Evolutionary conservation across 495 filamentous ascomycete genomes (phyloP).

Genomic region (Neurospora cerealis): DNA sequence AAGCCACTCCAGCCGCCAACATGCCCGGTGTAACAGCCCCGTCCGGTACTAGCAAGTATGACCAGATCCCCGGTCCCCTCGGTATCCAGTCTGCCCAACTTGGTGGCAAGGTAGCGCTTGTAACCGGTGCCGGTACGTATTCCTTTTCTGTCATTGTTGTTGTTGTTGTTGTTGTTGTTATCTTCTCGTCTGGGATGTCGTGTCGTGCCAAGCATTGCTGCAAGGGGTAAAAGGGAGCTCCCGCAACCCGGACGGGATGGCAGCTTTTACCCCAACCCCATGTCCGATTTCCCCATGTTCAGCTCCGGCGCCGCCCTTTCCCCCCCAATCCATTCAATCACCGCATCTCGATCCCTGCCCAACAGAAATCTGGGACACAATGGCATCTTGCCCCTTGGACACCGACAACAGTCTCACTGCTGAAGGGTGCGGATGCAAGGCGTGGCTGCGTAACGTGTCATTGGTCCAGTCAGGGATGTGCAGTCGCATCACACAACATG

Average conservation of each 20-base stretch:
- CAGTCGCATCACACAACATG: background rate
- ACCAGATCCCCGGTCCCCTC: conserved; percentile 38
- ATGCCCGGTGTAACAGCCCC: conserved; percentile 29
- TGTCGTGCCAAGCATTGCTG: background rate
- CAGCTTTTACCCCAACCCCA: conserved; percentile 24
- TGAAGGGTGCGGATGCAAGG: background rate
- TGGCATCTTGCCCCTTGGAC: background rate
- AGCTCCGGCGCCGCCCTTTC: background rate
- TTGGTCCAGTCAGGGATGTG: background rate
- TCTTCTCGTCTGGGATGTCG: background rate
- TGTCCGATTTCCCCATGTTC: conserved; percentile 19
- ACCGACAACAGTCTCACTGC: background rate
- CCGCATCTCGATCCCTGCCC: background rate
- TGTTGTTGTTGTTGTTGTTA: conserved; percentile 1
- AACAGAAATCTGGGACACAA: background rate
- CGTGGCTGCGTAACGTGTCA: background rate
- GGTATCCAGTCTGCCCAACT: conserved; percentile 39
- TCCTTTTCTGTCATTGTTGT: conserved; percentile 1
- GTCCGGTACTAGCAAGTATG: conserved; percentile 24
- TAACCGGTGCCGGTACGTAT: conserved; percentile 36
- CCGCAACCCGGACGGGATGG: conserved; percentile 9
- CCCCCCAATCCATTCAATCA: background rate
- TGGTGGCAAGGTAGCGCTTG: conserved; percentile 41
- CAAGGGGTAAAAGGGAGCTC: background rate
- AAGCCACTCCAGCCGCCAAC: conserved; percentile 9